Evolutionary conservation across 805 yeast species (phyloP).

Genomic region (Ogataea saltuana): DNA sequence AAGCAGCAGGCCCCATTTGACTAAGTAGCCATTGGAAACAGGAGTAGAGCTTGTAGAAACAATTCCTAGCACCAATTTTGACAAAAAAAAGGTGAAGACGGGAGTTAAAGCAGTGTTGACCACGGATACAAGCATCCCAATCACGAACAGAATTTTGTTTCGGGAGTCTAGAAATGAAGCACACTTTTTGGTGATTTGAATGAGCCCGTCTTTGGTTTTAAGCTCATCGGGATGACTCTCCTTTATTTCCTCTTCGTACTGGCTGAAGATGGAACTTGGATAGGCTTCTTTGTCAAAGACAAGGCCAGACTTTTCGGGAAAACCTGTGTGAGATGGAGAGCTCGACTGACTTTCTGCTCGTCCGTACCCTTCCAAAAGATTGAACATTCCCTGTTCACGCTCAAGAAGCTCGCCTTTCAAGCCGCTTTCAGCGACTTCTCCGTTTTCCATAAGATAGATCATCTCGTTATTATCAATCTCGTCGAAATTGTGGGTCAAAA

Average conservation of each 20-base stretch:
- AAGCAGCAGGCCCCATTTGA: slow-evolving; percentile 70
- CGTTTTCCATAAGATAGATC: slow-evolving; percentile 48
- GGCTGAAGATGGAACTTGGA: too few relatives aligned
- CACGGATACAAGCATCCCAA: slow-evolving; percentile 57
- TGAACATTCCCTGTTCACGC: slow-evolving; percentile 4
- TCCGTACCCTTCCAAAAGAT: slow-evolving; percentile 4
- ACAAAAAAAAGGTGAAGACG: slow-evolving; percentile 72
- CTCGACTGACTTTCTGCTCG: too few relatives aligned
- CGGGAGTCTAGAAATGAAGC: background rate
- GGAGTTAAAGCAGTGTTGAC: slow-evolving; percentile 70
- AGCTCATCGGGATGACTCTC: too few relatives aligned
- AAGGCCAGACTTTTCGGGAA: too few relatives aligned
- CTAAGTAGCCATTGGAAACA: slow-evolving; percentile 31
- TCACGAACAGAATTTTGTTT: slow-evolving; percentile 28
- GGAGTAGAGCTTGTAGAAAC: slow-evolving; percentile 45
- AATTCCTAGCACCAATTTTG: slow-evolving; percentile 66
- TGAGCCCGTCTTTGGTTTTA: too few relatives aligned
- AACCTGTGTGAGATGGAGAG: too few relatives aligned
- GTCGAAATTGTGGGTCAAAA: slow-evolving; percentile 75
- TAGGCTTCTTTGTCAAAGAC: too few relatives aligned
- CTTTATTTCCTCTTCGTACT: too few relatives aligned
- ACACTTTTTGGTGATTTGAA: background rate
- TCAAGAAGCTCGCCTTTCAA: slow-evolving; percentile 1
- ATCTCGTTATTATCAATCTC: slow-evolving; percentile 59
- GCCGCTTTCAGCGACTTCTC: slow-evolving; percentile 13